Percentiles rank a stretch among this genome's conserved stretches.
Conservation (phyloP, 2,329 filamentous ascomycete genomes). For the Cladosporium phlei region DNA sequence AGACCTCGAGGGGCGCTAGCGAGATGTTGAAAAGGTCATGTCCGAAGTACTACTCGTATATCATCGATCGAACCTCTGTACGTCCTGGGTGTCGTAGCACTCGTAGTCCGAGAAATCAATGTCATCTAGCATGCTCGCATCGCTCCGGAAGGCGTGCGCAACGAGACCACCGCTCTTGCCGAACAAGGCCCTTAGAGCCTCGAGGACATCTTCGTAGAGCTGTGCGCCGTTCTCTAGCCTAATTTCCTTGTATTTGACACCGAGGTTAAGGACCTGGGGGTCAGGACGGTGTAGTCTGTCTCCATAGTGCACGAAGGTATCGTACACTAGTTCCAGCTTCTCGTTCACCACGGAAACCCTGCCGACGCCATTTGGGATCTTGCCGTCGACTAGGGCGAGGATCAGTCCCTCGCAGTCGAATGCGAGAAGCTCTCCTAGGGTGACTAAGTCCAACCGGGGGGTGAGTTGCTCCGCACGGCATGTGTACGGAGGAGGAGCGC, state of each 20-base stretch:
- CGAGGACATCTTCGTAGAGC: not conserved
- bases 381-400: not conserved
- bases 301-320: slow-evolving; percentile 4
- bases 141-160: not conserved
- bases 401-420: slow-evolving; percentile 7
- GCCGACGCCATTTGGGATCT: not conserved
- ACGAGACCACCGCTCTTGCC: not conserved
- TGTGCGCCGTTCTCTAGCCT: slow-evolving; percentile 3
- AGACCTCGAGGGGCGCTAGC: too few relatives aligned
- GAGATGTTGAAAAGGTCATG: too few relatives aligned
- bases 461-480: slow-evolving; percentile 1
- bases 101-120: not conserved
- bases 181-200: not conserved
- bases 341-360: slow-evolving; percentile 8
- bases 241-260: not conserved
- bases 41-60: too few relatives aligned
- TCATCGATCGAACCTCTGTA: too few relatives aligned
- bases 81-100: not conserved
- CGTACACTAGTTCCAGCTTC: slow-evolving; percentile 1
- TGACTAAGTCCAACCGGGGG: slow-evolving; percentile 5
- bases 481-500: not conserved
- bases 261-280: not conserved
- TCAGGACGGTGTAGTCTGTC: not conserved
- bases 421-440: not conserved
- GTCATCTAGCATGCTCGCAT: not conserved